Percentiles rank a stretch among this genome's conserved stretches.
Conservation (phyloP, 257 asterid species). For the Petrea volubilis region DNA sequence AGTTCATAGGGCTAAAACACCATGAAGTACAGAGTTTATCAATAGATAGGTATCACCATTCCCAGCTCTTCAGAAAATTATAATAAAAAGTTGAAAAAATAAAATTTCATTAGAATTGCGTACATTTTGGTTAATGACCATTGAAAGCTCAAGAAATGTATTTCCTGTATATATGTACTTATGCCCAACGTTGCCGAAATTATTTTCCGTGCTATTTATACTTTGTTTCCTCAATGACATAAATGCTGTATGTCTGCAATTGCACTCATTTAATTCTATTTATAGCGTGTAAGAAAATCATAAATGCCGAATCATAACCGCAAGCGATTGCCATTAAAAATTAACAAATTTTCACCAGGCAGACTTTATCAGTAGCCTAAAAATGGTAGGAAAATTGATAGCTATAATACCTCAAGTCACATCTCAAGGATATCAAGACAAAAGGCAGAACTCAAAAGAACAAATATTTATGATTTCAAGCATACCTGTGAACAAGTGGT, state of each 20-base stretch:
- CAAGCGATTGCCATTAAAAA: neutral
- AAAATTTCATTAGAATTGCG: too few relatives aligned
- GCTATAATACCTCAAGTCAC: neutral
- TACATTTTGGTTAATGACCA: too few relatives aligned
- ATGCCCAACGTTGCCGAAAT: neutral
- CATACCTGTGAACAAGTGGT: constrained; percentile 78
- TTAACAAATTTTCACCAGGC: neutral
- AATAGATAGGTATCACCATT: neutral
- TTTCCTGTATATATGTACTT: neutral
- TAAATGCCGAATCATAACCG: neutral
- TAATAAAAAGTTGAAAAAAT: too few relatives aligned
- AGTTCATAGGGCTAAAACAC: constrained; percentile 4
- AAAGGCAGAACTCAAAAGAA: neutral
- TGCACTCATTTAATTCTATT: constrained; percentile 1
- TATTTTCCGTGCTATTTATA: neutral
- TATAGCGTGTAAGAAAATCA: neutral
- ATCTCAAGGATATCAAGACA: neutral
- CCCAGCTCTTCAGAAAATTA: too few relatives aligned
- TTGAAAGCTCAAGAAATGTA: neutral
- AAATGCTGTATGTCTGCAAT: constrained; percentile 12
- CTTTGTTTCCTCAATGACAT: neutral
- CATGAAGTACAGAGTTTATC: neutral
- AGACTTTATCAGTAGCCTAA: constrained; percentile 12
- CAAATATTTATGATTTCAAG: neutral
- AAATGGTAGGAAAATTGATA: neutral